Percentiles rank a stretch among this genome's conserved stretches.
phyloP scores from a whole-genome alignment of 305 asterid species.

The Fraxinus xanthoxyloides region DNA sequence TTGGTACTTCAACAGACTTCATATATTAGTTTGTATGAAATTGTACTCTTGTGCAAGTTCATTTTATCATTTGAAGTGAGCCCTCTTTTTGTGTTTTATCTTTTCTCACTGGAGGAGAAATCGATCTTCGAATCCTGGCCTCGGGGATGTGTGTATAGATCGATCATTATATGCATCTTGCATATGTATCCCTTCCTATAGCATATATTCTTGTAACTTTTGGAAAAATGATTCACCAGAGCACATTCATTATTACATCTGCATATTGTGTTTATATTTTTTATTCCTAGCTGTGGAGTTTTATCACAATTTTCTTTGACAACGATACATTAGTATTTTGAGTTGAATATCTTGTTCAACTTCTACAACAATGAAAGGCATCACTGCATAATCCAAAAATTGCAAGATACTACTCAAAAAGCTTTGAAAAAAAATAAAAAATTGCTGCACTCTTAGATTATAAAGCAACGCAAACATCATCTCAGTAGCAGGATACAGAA shows the following conservation, averaged over 20 bases:
- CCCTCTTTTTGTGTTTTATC: neutral
- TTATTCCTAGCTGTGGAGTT: neutral
- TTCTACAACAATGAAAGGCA: neutral
- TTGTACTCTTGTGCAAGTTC: neutral
- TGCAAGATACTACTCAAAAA: neutral
- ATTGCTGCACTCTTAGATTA: neutral
- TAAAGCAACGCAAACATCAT: neutral
- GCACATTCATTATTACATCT: neutral
- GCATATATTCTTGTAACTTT: neutral
- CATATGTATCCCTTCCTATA: neutral
- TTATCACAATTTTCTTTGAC: neutral
- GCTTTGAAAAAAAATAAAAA: neutral
- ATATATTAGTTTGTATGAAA: neutral
- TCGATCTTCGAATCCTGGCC: neutral
- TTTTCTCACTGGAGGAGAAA: neutral
- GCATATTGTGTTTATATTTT: neutral
- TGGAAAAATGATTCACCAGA: neutral
- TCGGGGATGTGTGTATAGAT: neutral
- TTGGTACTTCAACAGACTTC: neutral
- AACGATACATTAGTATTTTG: neutral
- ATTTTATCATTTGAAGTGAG: neutral
- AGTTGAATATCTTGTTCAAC: neutral
- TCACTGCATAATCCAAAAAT: neutral
- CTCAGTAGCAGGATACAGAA: neutral
- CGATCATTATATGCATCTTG: neutral